A percentile compares a stretch with the other conserved stretches of the same genome.
These are phyloP conservation scores for Pythium rhizo-oryzae DNA, from an alignment of 352 stramenopile species.

Conservation along the genomic window DNA sequence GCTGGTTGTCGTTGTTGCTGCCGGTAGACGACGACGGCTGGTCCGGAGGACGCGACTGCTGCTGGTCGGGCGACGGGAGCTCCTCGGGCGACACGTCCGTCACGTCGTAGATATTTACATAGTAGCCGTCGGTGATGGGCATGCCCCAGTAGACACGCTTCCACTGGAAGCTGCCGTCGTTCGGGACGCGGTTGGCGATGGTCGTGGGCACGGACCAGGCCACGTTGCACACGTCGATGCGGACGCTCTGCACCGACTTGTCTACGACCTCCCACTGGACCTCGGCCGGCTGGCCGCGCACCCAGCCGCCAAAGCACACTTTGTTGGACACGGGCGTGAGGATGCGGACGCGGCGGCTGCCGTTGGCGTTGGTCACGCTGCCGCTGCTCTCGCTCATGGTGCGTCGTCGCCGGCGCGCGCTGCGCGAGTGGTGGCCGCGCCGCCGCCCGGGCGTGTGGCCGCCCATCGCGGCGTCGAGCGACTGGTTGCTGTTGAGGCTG, in stretches of 20 bases:
- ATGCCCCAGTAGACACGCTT: slow-evolving; percentile 85
- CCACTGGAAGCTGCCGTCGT: slow-evolving; percentile 77
- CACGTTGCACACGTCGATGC: slow-evolving; percentile 88
- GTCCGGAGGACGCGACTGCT: slow-evolving; percentile 26
- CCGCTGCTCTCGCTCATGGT: slow-evolving; percentile 39
- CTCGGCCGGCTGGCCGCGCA: slow-evolving; percentile 75
- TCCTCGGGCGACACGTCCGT: slow-evolving; percentile 45
- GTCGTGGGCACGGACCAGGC: slow-evolving; percentile 79
- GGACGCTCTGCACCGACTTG: slow-evolving; percentile 65
- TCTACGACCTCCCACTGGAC: slow-evolving; percentile 82
- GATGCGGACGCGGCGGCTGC: slow-evolving; percentile 57
- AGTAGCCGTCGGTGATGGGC: slow-evolving; percentile 85
- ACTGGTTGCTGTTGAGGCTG: slow-evolving; percentile 28
- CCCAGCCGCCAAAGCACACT: slow-evolving; percentile 62
- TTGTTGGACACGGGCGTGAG: slow-evolving; percentile 47
- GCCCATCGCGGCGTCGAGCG: not conserved
- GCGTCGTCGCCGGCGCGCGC: slow-evolving; percentile 26
- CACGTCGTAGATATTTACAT: slow-evolving; percentile 88
- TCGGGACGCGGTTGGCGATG: slow-evolving; percentile 65
- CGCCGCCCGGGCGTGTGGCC: slow-evolving; percentile 24
- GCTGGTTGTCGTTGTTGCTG: slow-evolving; percentile 3
- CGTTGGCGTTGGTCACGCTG: slow-evolving; percentile 18
- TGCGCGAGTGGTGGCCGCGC: slow-evolving; percentile 28
- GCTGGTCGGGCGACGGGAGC: slow-evolving; percentile 28
- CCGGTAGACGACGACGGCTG: slow-evolving; percentile 14